Conservation (phyloP, 176 grass and related monocot genomes). For the Avena sativa region DNA sequence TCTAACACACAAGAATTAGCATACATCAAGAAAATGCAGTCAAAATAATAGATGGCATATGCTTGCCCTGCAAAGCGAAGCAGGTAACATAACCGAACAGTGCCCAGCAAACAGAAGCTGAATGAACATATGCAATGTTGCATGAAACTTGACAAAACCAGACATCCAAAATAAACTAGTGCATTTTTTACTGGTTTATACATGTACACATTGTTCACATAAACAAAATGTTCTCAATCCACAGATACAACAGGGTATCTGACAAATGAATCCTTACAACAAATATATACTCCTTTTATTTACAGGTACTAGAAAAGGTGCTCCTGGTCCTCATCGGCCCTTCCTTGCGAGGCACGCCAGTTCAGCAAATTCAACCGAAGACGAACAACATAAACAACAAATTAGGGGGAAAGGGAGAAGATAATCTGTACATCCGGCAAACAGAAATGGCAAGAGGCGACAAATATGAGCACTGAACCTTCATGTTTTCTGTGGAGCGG, state of each 20-base stretch:
- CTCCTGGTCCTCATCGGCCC: slow-evolving; percentile 12
- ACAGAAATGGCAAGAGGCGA: not conserved
- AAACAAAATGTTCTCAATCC: not conserved
- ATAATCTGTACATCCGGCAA: not conserved
- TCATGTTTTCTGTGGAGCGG: slow-evolving; percentile 13
- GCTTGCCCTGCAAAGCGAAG: no score
- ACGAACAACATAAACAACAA: not conserved
- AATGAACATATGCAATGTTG: no score
- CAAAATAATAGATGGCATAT: no score
- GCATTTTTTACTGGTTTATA: slow-evolving; percentile 31
- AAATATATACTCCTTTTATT: slow-evolving; percentile 46
- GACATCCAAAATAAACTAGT: not conserved
- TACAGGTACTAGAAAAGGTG: slow-evolving; percentile 33
- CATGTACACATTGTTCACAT: slow-evolving; percentile 22
- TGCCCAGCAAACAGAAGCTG: no score
- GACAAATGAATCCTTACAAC: slow-evolving; percentile 11
- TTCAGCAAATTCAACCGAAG: slow-evolving; percentile 14
- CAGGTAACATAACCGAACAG: no score
- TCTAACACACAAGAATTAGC: no score
- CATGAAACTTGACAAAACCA: not conserved
- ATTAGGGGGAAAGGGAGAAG: not conserved
- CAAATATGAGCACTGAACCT: slow-evolving; percentile 12
- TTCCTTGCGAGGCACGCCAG: slow-evolving; percentile 25
- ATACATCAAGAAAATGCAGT: no score
- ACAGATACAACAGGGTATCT: not conserved